Percentiles rank a stretch among this genome's conserved stretches.
Conservation (phyloP, 768 basidiomycete genomes). For the Suillus weaverae region DNA sequence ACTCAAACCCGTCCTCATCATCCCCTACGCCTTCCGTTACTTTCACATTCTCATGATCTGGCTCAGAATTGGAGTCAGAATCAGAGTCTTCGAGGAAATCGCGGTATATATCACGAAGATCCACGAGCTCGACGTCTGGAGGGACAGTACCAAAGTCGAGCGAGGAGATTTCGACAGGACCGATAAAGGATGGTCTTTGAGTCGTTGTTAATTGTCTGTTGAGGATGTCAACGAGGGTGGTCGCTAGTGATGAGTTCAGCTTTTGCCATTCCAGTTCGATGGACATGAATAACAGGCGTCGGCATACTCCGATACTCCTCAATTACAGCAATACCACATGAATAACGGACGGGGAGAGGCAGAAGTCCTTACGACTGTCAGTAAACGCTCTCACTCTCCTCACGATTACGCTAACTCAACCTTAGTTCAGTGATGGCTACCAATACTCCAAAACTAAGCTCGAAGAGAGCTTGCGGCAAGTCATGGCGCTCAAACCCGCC, state of each 20-base stretch:
- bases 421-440: constrained; percentile 57
- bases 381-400: not conserved
- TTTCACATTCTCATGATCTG: constrained; percentile 40
- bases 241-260: constrained; percentile 72
- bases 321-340: constrained; percentile 3
- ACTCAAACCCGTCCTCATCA: constrained; percentile 80
- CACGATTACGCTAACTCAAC: constrained; percentile 12
- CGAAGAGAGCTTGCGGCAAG: constrained; percentile 45
- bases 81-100: constrained; percentile 86
- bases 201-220: constrained; percentile 74
- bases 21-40: constrained; percentile 55
- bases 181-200: constrained; percentile 89
- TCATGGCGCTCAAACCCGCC: constrained; percentile 51
- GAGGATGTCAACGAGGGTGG: constrained; percentile 68
- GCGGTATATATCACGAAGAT: constrained; percentile 89
- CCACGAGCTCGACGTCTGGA: constrained; percentile 88
- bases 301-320: constrained; percentile 1
- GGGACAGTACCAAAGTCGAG: constrained; percentile 83
- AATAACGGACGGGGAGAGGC: constrained; percentile 20
- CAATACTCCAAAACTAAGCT: constrained; percentile 36
- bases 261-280: constrained; percentile 93
- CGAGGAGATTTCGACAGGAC: constrained; percentile 82
- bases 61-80: constrained; percentile 42
- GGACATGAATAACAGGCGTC: constrained; percentile 57
- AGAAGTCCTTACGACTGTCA: constrained; percentile 14